These are phyloP conservation scores for Aplosporella prunicola DNA, from an alignment of 2,329 filamentous ascomycete genomes.

Conservation along the genomic window DNA sequence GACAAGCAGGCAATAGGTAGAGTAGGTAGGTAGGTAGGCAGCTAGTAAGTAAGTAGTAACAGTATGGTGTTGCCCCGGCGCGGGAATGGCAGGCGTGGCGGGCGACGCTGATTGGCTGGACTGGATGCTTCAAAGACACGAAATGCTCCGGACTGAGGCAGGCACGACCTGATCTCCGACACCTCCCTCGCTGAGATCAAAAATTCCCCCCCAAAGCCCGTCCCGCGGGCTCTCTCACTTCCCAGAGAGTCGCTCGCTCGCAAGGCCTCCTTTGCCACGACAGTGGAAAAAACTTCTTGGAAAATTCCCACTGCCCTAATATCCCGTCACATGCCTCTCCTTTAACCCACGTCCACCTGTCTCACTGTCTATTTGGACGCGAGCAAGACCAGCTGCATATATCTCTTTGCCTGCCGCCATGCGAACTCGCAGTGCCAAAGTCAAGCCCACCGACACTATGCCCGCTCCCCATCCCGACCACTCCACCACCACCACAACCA, in stretches of 20 bases:
- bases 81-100: neutral
- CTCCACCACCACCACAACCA: constrained; percentile 4
- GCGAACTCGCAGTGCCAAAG: constrained; percentile 11
- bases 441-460: constrained; percentile 9
- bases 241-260: no score
- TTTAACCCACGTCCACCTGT: neutral
- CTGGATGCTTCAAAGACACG: constrained; percentile 4
- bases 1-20: neutral
- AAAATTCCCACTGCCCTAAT: no score
- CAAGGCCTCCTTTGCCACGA: no score
- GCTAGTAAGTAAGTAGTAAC: neutral
- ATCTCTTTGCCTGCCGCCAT: constrained; percentile 9
- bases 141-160: constrained; percentile 9
- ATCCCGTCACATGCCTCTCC: neutral
- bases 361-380: constrained; percentile 5
- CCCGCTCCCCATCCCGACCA: constrained; percentile 6
- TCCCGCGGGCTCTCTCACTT: no score
- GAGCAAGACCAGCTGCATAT: no score
- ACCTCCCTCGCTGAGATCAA: no score
- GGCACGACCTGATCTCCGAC: no score
- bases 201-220: no score
- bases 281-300: no score
- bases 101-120: constrained; percentile 8
- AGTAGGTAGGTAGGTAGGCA: neutral
- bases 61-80: constrained; percentile 1